Percentiles rank a stretch among this genome's conserved stretches.
These are phyloP conservation scores for Botrytis paeoniae DNA, from an alignment of 2,329 filamentous ascomycete genomes.

Conservation along the genomic window DNA sequence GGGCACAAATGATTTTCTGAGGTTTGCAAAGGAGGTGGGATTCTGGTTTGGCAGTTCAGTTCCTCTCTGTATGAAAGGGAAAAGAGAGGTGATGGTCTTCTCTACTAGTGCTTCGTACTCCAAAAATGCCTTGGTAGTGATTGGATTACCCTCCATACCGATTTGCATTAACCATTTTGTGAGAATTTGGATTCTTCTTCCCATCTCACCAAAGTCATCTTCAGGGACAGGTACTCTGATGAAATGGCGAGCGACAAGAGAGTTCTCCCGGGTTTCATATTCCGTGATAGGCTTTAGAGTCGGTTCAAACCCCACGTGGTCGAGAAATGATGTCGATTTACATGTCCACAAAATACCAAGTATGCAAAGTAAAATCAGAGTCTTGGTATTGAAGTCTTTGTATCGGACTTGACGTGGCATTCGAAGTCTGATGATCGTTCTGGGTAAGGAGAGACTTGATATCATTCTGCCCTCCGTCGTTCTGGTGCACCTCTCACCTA, in stretches of 20 bases:
- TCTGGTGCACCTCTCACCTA: neutral
- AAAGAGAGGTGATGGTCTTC: neutral
- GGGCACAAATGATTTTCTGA: neutral
- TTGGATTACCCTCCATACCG: neutral
- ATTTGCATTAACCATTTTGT: slow-evolving; percentile 4
- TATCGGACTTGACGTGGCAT: neutral
- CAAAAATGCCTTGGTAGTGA: neutral
- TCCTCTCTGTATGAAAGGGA: neutral
- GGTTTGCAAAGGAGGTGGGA: neutral
- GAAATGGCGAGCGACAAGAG: neutral
- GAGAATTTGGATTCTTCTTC: neutral
- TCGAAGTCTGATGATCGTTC: neutral
- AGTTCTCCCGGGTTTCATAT: neutral
- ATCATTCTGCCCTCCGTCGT: neutral
- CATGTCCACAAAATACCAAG: neutral
- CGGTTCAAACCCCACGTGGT: neutral
- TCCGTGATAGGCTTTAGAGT: neutral
- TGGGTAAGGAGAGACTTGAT: neutral
- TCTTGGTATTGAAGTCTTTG: neutral
- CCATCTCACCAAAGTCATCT: neutral
- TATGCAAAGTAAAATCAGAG: neutral
- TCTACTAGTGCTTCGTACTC: neutral
- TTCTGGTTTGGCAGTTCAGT: neutral
- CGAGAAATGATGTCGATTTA: neutral
- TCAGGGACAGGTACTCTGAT: neutral